Conservation (phyloP, 2,329 filamentous ascomycete species). For the Ilyonectria sp. region DNA sequence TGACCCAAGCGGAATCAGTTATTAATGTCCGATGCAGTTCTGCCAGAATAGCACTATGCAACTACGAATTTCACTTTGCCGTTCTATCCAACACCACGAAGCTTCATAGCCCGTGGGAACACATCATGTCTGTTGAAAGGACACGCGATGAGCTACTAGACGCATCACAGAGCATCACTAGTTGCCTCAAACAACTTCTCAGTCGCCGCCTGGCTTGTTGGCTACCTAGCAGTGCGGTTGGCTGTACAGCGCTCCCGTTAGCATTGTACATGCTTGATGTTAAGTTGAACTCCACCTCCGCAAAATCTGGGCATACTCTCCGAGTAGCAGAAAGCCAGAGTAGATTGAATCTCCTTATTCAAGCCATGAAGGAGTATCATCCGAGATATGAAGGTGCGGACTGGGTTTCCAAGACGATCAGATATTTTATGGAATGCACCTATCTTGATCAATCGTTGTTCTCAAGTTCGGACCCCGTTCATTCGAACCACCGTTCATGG, state of each 20-base stretch:
- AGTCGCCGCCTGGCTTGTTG: conserved; percentile 26
- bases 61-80: conserved; percentile 6
- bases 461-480: neutral
- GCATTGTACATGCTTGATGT: conserved; percentile 39
- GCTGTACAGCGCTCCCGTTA: conserved; percentile 38
- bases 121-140: neutral
- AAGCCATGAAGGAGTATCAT: conserved; percentile 37
- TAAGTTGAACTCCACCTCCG: neutral
- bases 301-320: neutral
- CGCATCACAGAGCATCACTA: neutral
- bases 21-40: neutral
- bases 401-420: conserved; percentile 40
- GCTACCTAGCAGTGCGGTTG: conserved; percentile 42
- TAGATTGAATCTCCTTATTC: conserved; percentile 37
- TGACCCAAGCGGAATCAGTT: neutral
- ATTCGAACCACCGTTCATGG: neutral
- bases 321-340: conserved; percentile 17
- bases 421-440: conserved; percentile 42
- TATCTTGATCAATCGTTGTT: conserved; percentile 16
- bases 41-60: neutral
- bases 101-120: neutral
- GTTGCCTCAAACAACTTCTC: neutral
- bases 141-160: neutral
- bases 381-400: conserved; percentile 41
- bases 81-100: neutral